Conservation (phyloP, 164 flowering plant species). For the Dillenia turbinata region DNA sequence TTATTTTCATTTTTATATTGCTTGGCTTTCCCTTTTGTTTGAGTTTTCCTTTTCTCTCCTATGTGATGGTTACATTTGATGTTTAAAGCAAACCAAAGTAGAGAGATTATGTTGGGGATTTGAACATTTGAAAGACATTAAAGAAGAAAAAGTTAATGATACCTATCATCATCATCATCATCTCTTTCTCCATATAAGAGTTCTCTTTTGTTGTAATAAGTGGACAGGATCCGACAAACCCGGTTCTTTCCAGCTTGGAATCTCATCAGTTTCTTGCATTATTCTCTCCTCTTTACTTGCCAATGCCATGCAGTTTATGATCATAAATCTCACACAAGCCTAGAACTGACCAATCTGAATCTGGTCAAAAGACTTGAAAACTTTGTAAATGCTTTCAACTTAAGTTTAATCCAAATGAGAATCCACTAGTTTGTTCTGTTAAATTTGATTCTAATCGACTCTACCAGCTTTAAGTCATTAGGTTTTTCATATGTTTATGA, state of each 20-base stretch:
- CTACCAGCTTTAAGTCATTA: too few species aligned
- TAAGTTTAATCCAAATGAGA: too few species aligned
- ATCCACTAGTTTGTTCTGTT: too few species aligned
- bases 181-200: not conserved
- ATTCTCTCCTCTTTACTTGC: too few species aligned
- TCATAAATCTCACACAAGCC: too few species aligned
- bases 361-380: too few species aligned
- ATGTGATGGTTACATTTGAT: slow-evolving; percentile 3
- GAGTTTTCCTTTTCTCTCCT: slow-evolving; percentile 2
- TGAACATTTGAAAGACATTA: slow-evolving; percentile 13
- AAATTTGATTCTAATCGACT: too few species aligned
- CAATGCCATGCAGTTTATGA: too few species aligned
- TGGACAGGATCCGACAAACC: slow-evolving; percentile 38
- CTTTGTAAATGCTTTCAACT: too few species aligned
- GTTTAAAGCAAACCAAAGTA: slow-evolving; percentile 18
- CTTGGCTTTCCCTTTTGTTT: slow-evolving; percentile 5
- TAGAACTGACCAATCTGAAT: too few species aligned
- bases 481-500: too few species aligned
- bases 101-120: slow-evolving; percentile 15
- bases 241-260: slow-evolving; percentile 32
- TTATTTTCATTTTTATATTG: slow-evolving; percentile 17
- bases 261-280: slow-evolving; percentile 1
- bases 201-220: not conserved
- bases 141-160: slow-evolving; percentile 18
- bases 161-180: not conserved